A percentile compares a stretch with the other conserved stretches of the same genome.
phyloP scores from a whole-genome alignment of 352 stramenopile genomes.

The Phytophthora ohioensis region DNA sequence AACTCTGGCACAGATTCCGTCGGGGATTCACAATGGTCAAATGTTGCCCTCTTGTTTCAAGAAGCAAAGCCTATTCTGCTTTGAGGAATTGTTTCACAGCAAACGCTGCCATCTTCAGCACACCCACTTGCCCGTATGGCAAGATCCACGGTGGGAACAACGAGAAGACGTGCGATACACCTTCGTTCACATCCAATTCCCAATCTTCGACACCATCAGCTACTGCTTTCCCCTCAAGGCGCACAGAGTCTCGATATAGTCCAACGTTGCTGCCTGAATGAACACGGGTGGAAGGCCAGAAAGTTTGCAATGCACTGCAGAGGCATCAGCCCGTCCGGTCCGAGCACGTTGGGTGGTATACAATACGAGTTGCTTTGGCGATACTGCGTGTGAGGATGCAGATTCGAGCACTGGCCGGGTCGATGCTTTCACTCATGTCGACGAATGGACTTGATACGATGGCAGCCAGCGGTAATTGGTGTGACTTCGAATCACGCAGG shows the following conservation, averaged over 20 bases:
- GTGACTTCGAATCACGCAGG: conserved; percentile 30
- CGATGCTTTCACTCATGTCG: conserved; percentile 25
- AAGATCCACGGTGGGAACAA: conserved; percentile 44
- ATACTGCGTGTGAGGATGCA: conserved; percentile 45
- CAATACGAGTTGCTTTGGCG: conserved; percentile 24
- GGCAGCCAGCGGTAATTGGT: conserved; percentile 35
- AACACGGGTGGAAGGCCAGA: conserved; percentile 44
- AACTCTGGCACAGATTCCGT: too few species aligned
- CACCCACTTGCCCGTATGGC: conserved; percentile 42
- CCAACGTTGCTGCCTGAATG: conserved; percentile 43
- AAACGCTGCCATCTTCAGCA: conserved; percentile 45
- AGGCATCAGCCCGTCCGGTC: conserved; percentile 36
- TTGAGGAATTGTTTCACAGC: conserved; percentile 32
- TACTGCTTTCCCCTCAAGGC: conserved; percentile 35
- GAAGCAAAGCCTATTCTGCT: not conserved
- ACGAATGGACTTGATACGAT: conserved; percentile 39
- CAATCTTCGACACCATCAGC: conserved; percentile 42
- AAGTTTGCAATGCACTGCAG: conserved; percentile 52
- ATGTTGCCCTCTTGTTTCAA: too few species aligned
- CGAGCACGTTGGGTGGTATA: conserved; percentile 30
- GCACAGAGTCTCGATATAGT: conserved; percentile 42
- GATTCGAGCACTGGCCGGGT: conserved; percentile 14
- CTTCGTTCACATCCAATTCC: conserved; percentile 49
- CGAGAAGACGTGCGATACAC: conserved; percentile 48
- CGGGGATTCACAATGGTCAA: too few species aligned